Evolutionary conservation across 2,329 filamentous ascomycete species (phyloP), one percentile per base, ranked within the genome.

Genomic region (Xylariaceae sp.): DNA sequence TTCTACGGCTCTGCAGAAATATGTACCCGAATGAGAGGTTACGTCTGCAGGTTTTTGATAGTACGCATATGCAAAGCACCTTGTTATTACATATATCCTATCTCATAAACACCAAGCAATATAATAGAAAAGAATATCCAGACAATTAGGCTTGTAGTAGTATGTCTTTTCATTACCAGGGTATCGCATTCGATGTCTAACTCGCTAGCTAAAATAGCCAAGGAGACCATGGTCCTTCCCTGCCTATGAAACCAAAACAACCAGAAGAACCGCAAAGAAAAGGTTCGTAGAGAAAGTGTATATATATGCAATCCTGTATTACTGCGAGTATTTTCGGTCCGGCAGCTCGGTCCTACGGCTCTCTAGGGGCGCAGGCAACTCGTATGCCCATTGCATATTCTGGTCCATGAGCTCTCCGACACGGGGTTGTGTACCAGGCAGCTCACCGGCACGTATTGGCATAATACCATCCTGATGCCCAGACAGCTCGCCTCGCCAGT

Each of bases 311-410:
- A n/a, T n/a, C 37, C 37, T 19, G 6, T 11, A 62, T 67, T 58
- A 69, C 44, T n/a, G 49, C 39, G 61, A 59, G 55, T 65, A 69
- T 49, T 65, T 67, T 31, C 60, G 56, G 56, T 67, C 67, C 39
- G 67, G 67, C 33, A 69, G 56, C 23, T 69, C 67, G 14, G 57
- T 53, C 53, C 63, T 52, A 14, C 50, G 23, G 11, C 54, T 54
- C 12, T 61, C 58, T 5, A 67, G 62, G 8, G 63, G 65, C 19
- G 58, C 66, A 5, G 66, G 67, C 29, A 67, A 51, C 33, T 68
- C 66, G 33, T 68, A 56, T 29, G 64, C 62, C 61, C 62, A 64
- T 19, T 65, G 62, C 19, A 61, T 60, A 29, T 63, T 65, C 6
- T 60, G 49, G 8, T 63, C 64, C 29, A 62, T 58, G 28, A 66